phyloP scores from a whole-genome alignment of 371 early-diverging fungal species.

The Lichtheimia ornata region DNA sequence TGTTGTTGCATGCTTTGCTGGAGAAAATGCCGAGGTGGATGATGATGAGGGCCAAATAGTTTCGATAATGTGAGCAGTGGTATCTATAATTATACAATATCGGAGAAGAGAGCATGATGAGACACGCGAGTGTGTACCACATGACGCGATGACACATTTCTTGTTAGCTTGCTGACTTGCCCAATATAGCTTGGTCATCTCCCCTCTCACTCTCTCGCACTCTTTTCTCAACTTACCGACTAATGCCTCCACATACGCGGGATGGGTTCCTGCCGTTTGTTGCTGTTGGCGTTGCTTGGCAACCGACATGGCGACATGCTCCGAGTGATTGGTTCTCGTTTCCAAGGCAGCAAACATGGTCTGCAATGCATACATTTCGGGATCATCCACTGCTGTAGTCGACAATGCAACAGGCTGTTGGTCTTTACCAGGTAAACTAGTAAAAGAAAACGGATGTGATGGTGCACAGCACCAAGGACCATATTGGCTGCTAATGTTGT shows the following conservation, averaged over 20 bases:
- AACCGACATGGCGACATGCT: background rate
- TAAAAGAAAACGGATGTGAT: background rate
- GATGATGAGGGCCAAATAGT: conserved; percentile 47
- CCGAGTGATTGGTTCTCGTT: background rate
- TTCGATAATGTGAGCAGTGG: conserved; percentile 58
- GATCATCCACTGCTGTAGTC: conserved; percentile 10
- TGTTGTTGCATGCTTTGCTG: conserved; percentile 1
- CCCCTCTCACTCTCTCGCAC: background rate
- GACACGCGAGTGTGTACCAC: background rate
- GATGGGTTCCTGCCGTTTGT: conserved; percentile 9
- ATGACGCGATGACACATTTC: conserved; percentile 1
- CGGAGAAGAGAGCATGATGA: too few relatives aligned
- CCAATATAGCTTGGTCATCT: too few relatives aligned
- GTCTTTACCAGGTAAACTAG: too few relatives aligned
- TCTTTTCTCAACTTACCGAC: conserved; percentile 12
- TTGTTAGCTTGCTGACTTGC: too few relatives aligned
- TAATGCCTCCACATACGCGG: conserved; percentile 15
- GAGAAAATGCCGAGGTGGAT: background rate
- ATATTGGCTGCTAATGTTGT: background rate
- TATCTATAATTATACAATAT: conserved; percentile 31
- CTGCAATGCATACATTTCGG: conserved; percentile 34
- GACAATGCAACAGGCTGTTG: too few relatives aligned
- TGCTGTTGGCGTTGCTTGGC: background rate
- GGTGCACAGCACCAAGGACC: background rate
- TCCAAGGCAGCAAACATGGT: conserved; percentile 2